These are phyloP conservation scores for Zopfochytrium polystomum DNA, from an alignment of 371 early-diverging fungal genomes.

Conservation along the genomic window DNA sequence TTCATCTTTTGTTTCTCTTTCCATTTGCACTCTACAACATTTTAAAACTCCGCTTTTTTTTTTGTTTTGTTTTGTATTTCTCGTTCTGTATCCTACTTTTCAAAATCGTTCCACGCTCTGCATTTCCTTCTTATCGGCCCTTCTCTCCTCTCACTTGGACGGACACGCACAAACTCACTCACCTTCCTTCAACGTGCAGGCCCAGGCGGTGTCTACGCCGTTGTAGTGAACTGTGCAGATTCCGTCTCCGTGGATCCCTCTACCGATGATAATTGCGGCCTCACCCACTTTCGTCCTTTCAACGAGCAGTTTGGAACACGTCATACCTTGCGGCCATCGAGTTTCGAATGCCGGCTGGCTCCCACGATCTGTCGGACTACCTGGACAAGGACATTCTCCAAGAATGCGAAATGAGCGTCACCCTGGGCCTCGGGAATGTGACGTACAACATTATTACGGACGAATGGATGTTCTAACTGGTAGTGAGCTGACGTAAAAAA, in stretches of 20 bases:
- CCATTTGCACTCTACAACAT: too few species aligned
- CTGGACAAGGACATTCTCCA: constrained; percentile 6
- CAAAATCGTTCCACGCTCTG: too few species aligned
- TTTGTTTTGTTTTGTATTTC: too few species aligned
- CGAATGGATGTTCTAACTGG: constrained; percentile 18
- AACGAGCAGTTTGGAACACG: constrained; percentile 10
- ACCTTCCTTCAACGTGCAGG: constrained; percentile 10
- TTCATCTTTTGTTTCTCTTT: too few species aligned
- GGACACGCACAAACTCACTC: too few species aligned
- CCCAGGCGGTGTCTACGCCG: constrained; percentile 13
- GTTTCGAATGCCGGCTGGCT: constrained; percentile 15
- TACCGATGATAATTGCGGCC: constrained; percentile 4
- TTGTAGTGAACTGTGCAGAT: constrained; percentile 1
- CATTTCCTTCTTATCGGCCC: too few species aligned
- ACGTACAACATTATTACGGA: constrained; percentile 8
- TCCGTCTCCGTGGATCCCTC: background rate
- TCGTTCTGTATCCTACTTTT: too few species aligned
- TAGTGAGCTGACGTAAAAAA: constrained; percentile 1
- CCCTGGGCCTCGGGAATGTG: background rate
- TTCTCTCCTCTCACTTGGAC: too few species aligned
- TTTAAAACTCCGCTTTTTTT: too few species aligned
- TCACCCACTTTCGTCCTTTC: constrained; percentile 3
- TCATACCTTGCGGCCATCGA: constrained; percentile 1
- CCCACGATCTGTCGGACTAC: background rate
- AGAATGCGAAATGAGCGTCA: background rate